Base-by-base conservation (phyloP, 352 stramenopile genomes). In the Globisporangium rhizosaccharum region DNA sequence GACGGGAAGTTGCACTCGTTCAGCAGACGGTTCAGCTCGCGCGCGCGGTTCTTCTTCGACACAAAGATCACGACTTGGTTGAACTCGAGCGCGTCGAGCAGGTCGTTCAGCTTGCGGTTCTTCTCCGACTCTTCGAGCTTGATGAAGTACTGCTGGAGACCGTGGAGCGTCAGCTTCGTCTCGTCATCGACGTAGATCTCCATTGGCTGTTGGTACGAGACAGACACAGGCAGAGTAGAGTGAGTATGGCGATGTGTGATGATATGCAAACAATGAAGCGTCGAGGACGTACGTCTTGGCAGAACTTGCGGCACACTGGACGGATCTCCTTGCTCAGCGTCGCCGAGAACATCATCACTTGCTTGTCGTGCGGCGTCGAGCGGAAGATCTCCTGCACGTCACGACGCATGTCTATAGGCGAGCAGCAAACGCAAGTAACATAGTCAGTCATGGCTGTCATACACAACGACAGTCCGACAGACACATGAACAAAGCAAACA, bases 181-280 rank as follows among this genome's bases (percentile, higher is more conserved):
- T 99, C 97, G 68, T 99, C 96, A 62, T 99, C 97, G 46, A 99
- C 96, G 76, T 99, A 99, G 68, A 99, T 99, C 73, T 99, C 97
- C 84, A 99, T 98, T 33, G 97, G 94, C 90, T 98, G 66, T 23
- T 42, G 23, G 23, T 23, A 23, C 23, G 23, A 23, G 23, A 23
- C 23, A 23, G 23, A 23, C 23, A 23, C 23, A 23, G 23, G 23
- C 23, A 23, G 0, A 23, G 23, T 23, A 14, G 11, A 14, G 25
- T 10, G 11, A 33, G 23, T 3, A 9, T 20, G 23, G 25, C 36
- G 37, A 20, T 23, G 23, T 23, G 23, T 23, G 23, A 23, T 23
- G 23, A 49, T 14, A 39, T 18, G 6, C 53, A 62, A n/a, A 25
- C 3, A n/a, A 49, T 26, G 25, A 18, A 25, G 15, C 3, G 17